phyloP scores from a whole-genome alignment of 805 yeast genomes.

The Starmerella stigmatis region DNA sequence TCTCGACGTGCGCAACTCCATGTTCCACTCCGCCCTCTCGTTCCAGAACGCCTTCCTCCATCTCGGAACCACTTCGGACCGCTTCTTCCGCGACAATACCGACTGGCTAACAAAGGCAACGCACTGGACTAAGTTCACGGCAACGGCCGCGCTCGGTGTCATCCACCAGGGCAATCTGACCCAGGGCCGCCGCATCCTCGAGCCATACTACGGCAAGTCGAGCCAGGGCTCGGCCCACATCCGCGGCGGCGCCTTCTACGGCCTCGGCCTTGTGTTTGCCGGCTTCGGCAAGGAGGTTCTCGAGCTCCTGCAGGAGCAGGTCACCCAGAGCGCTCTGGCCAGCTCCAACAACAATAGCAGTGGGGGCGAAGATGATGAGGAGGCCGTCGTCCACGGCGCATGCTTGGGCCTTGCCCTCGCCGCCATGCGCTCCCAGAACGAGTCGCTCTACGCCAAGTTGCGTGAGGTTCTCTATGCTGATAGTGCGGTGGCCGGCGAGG shows the following conservation, averaged over 20 bases:
- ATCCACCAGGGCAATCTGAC: constrained; percentile 90
- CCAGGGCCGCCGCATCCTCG: constrained; percentile 75
- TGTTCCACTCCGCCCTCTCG: constrained; percentile 92
- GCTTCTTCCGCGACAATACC: constrained; percentile 77
- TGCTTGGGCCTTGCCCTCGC: constrained; percentile 92
- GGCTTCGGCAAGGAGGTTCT: constrained; percentile 84
- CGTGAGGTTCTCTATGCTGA: constrained; percentile 78
- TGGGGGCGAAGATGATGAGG: constrained; percentile 45
- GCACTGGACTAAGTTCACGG: constrained; percentile 95
- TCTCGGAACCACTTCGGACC: constrained; percentile 91
- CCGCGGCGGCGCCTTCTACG: constrained; percentile 91
- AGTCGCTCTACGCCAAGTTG: constrained; percentile 65
- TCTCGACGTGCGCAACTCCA: constrained; percentile 83
- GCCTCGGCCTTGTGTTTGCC: constrained; percentile 85
- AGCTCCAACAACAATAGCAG: constrained; percentile 30
- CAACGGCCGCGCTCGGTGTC: constrained; percentile 96
- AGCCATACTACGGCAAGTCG: constrained; percentile 81
- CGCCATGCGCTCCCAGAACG: constrained; percentile 82
- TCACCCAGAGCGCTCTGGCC: constrained; percentile 33
- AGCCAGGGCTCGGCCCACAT: constrained; percentile 66
- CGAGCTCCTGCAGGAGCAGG: constrained; percentile 61
- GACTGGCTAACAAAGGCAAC: constrained; percentile 98
- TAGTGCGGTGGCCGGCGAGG: constrained; percentile 89
- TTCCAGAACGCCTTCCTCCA: constrained; percentile 91
- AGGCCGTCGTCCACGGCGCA: constrained; percentile 88